Percentiles rank a stretch among this genome's conserved stretches.
phyloP scores from a whole-genome alignment of 495 filamentous ascomycete genomes.

The Achaetomiella virescens region DNA sequence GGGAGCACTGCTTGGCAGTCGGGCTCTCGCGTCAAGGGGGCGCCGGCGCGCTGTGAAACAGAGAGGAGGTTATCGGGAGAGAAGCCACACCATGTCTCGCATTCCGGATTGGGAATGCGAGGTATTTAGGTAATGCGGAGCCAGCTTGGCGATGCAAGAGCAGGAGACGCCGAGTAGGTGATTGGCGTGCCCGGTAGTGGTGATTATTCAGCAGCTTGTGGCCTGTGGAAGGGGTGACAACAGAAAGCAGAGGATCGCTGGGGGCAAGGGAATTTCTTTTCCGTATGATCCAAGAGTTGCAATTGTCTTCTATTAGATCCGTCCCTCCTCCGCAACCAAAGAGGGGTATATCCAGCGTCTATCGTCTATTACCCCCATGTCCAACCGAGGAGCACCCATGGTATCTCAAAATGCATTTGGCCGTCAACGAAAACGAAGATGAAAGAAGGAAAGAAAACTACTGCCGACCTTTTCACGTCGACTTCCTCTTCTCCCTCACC shows the following conservation, averaged over 20 bases:
- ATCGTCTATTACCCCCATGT: not conserved
- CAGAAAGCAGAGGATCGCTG: too few species aligned
- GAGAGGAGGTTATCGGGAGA: not conserved
- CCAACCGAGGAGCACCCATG: not conserved
- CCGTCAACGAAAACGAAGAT: not conserved
- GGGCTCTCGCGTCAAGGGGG: not conserved
- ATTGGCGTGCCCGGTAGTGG: not conserved
- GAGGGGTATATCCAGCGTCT: not conserved
- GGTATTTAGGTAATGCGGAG: not conserved
- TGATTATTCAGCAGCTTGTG: not conserved
- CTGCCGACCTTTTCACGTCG: not conserved
- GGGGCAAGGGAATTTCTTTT: too few species aligned
- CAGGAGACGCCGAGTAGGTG: not conserved
- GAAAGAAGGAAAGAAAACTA: not conserved
- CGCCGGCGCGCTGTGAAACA: not conserved
- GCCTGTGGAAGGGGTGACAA: too few species aligned
- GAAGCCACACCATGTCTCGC: not conserved
- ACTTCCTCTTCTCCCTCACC: conserved; percentile 4
- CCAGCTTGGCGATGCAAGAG: conserved; percentile 5
- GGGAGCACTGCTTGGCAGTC: not conserved
- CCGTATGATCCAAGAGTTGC: too few species aligned
- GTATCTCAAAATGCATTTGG: not conserved
- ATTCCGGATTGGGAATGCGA: conserved; percentile 4
- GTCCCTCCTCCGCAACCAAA: not conserved
- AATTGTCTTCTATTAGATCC: too few species aligned